Percentiles rank a stretch among this genome's conserved stretches.
Evolutionary conservation across 2,329 filamentous ascomycete species (phyloP).

Genomic region (Diaporthe eres): DNA sequence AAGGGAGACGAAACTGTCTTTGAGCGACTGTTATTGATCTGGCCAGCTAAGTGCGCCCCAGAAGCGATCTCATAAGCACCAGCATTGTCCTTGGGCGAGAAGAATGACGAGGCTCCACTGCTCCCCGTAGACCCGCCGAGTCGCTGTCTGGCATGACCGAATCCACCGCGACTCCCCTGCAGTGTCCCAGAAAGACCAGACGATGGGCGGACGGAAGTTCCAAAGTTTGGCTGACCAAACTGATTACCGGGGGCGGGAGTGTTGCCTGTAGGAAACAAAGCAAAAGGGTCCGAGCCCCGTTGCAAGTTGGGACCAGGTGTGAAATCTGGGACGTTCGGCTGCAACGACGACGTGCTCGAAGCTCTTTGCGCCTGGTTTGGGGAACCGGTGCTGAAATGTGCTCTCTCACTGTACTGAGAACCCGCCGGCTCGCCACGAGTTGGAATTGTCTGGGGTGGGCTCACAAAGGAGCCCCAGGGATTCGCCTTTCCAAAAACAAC

Average conservation of each 20-base stretch:
- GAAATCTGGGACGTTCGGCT: constrained; percentile 35
- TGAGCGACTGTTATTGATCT: constrained; percentile 27
- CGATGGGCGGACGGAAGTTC: constrained; percentile 30
- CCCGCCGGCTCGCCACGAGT: not conserved
- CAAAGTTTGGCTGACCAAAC: constrained; percentile 21
- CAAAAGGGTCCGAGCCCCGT: constrained; percentile 28
- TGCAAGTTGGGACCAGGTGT: constrained; percentile 29
- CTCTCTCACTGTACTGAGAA: constrained; percentile 20
- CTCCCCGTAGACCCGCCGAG: constrained; percentile 41
- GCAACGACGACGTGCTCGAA: constrained; percentile 34
- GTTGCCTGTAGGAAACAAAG: not conserved
- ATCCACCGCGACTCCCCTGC: constrained; percentile 18
- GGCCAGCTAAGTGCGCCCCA: not conserved
- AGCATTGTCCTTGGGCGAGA: constrained; percentile 31
- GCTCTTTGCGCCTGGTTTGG: constrained; percentile 18
- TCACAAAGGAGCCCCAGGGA: constrained; percentile 29
- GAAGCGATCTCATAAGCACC: constrained; percentile 12
- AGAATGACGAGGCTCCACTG: constrained; percentile 34
- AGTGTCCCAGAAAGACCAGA: constrained; percentile 32
- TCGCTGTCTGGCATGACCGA: constrained; percentile 38
- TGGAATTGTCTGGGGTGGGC: constrained; percentile 12
- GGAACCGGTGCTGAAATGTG: constrained; percentile 11
- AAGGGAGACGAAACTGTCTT: constrained; percentile 29
- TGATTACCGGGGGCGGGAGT: not conserved
- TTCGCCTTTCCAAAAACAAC: constrained; percentile 10